Base-by-base conservation (phyloP, 1,139 yeast species). In the Dujonia santamariae region DNA sequence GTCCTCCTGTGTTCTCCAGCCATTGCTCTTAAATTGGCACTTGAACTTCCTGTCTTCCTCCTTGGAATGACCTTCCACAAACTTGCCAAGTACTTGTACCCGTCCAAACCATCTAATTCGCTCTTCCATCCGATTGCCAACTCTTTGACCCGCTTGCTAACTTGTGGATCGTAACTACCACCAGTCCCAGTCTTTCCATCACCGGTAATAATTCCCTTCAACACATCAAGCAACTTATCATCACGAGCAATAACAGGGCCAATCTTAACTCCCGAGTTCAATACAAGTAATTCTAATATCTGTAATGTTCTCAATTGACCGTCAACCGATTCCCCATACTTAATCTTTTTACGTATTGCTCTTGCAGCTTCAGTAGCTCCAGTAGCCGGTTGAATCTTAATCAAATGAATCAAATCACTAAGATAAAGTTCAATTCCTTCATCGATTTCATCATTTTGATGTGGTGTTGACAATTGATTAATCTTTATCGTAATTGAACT, bases 321-420 rank as follows among this genome's bases (percentile, higher is more conserved):
- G 20, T 65, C 65, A 2, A 60, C 54, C 1, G 66, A 48, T 17
- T 54, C 56, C n/a, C 97, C 97, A 54, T 92, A 85, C 61, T 92
- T 92, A 54, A 92, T 66, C 53, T 81, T 79, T 64, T 92, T 92
- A 35, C 98, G 72, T 25, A 92, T 66, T 1, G 96, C 95, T 35
- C 97, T 68, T 0, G 97, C 97, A 1, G 95, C 94, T 56, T 90
- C 97, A 8, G 69, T 62, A 2, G 87, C 78, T 1, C 94, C 72
- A 15, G 53, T 40, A 9, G 48, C 30, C 0, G 61, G 59, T 49
- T 68, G 75, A 27, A 67, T 47, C 38, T 59, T 55, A 40, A 69
- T 67, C 38, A 69, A 52, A 18, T 66, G 61, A 19, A 69, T 46
- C 25, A 69, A 53, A 37, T 65, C 71, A 4, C 63, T 51, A 26